These are phyloP conservation scores for Penicillium pancosmium DNA, from an alignment of 495 filamentous ascomycete genomes.

Conservation along the genomic window DNA sequence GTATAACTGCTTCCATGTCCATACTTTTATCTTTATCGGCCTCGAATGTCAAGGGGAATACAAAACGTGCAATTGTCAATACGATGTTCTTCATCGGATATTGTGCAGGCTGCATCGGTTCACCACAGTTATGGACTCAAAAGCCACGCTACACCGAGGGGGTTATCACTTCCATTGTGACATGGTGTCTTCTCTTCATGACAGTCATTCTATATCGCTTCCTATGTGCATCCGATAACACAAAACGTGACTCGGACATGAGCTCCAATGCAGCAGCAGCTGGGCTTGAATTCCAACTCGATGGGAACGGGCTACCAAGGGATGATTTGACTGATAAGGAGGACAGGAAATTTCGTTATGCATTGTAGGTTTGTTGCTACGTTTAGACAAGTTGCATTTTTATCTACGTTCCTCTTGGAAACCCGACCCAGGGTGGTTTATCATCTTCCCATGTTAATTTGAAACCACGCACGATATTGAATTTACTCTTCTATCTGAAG, in stretches of 20 bases:
- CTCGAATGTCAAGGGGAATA: conserved; percentile 65
- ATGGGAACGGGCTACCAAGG: conserved; percentile 21
- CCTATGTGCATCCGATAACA: conserved; percentile 28
- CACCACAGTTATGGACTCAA: conserved; percentile 36
- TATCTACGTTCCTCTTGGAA: too few relatives aligned
- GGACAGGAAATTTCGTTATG: conserved; percentile 25
- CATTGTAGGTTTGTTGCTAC: conserved; percentile 8
- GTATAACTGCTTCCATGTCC: conserved; percentile 52
- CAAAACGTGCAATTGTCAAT: conserved; percentile 57
- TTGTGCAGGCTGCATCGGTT: conserved; percentile 36
- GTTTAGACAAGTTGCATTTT: too few relatives aligned
- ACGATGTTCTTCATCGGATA: conserved; percentile 44
- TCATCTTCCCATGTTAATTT: too few relatives aligned
- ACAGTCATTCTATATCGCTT: conserved; percentile 26
- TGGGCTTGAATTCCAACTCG: conserved; percentile 10
- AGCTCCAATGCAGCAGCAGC: background rate
- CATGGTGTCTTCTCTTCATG: conserved; percentile 31
- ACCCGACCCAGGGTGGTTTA: too few relatives aligned
- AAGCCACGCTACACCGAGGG: conserved; percentile 30
- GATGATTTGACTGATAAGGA: conserved; percentile 29
- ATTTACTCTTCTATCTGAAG: too few relatives aligned
- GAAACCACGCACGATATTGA: too few relatives aligned
- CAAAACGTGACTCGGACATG: conserved; percentile 8
- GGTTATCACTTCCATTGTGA: conserved; percentile 32
- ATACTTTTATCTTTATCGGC: conserved; percentile 54